These are phyloP conservation scores for Aspergillus nidulans DNA, from an alignment of 495 filamentous ascomycete species.

Conservation along the genomic window DNA sequence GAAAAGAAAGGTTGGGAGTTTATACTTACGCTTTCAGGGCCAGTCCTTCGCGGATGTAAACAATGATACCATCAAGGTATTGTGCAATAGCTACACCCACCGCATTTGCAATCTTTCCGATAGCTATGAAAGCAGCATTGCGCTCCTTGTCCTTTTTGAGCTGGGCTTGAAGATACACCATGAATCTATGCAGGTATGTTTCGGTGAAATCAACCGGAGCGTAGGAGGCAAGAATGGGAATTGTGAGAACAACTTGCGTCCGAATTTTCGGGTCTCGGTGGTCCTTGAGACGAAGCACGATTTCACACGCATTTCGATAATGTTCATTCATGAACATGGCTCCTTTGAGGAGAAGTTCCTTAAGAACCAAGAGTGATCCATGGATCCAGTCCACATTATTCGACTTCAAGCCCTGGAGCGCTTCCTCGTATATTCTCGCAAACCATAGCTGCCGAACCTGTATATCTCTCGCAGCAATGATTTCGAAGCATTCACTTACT, in stretches of 20 bases:
- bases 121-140: slow-evolving; percentile 87
- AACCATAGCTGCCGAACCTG: slow-evolving; percentile 81
- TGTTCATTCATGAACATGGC: slow-evolving; percentile 98
- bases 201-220: slow-evolving; percentile 79
- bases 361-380: slow-evolving; percentile 84
- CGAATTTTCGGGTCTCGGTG: slow-evolving; percentile 83
- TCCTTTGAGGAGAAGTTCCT: slow-evolving; percentile 84
- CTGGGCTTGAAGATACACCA: slow-evolving; percentile 90
- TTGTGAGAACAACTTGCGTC: slow-evolving; percentile 79
- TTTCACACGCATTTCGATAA: slow-evolving; percentile 84
- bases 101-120: slow-evolving; percentile 93
- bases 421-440: slow-evolving; percentile 78
- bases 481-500: slow-evolving; percentile 86
- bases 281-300: slow-evolving; percentile 83
- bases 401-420: slow-evolving; percentile 68
- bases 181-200: slow-evolving; percentile 86
- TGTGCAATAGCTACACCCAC: slow-evolving; percentile 90
- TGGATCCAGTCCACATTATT: slow-evolving; percentile 81
- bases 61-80: slow-evolving; percentile 88
- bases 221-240: slow-evolving; percentile 90
- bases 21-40: slow-evolving; percentile 64
- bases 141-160: slow-evolving; percentile 94
- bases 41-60: slow-evolving; percentile 86
- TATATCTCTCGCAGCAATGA: slow-evolving; percentile 86
- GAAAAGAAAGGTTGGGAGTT: slow-evolving; percentile 13